These are phyloP conservation scores for Trametes punicea DNA, from an alignment of 768 basidiomycete species.

Conservation along the genomic window DNA sequence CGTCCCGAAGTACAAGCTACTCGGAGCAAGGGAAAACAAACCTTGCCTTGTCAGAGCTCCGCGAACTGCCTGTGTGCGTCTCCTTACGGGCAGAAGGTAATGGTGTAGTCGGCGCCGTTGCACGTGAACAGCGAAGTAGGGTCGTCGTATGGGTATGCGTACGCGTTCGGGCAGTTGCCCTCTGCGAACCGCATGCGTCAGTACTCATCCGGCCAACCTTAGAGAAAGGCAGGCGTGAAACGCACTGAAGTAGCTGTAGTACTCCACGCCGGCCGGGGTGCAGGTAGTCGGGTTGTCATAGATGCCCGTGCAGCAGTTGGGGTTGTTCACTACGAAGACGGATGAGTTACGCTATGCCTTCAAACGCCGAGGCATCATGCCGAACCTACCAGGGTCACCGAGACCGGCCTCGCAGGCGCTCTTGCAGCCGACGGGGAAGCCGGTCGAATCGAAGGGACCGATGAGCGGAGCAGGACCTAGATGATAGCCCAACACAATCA, in stretches of 20 bases:
- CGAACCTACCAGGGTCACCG: constrained; percentile 30
- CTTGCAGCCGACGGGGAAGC: constrained; percentile 42
- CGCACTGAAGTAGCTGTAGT: constrained; percentile 48
- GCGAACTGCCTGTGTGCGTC: neutral
- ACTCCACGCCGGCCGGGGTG: constrained; percentile 43
- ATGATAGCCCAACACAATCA: neutral
- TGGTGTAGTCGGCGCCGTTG: constrained; percentile 39
- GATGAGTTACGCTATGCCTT: neutral
- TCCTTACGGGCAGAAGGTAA: constrained; percentile 43
- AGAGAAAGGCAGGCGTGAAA: neutral
- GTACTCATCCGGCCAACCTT: neutral
- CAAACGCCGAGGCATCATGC: too few relatives aligned
- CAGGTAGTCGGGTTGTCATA: constrained; percentile 53
- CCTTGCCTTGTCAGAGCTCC: neutral
- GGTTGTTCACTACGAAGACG: constrained; percentile 41
- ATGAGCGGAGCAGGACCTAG: constrained; percentile 34
- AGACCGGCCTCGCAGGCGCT: constrained; percentile 41
- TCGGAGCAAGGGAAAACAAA: neutral
- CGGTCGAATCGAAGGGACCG: constrained; percentile 35
- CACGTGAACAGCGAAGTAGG: constrained; percentile 46
- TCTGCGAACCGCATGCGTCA: constrained; percentile 26
- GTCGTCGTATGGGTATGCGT: constrained; percentile 54
- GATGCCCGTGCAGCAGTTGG: constrained; percentile 63
- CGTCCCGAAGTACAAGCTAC: too few relatives aligned
- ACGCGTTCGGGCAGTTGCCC: constrained; percentile 42